phyloP scores from a whole-genome alignment of 805 yeast species.

The Nakazawaea anatomiae region DNA sequence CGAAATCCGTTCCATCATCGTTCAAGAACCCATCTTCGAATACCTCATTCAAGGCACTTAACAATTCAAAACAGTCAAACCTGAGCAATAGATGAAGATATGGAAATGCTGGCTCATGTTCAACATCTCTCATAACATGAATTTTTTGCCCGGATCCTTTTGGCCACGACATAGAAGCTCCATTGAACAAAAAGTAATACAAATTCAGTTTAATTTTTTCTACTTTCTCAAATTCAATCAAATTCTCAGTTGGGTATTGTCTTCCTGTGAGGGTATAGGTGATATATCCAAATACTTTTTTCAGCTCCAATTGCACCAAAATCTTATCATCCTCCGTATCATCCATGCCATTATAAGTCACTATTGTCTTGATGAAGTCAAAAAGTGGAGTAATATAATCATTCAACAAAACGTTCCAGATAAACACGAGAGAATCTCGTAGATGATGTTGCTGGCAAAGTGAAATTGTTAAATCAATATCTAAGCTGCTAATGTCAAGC shows the following conservation, averaged over 20 bases:
- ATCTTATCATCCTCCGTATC: conserved; percentile 12
- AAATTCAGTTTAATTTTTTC: conserved; percentile 42
- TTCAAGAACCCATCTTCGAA: conserved; percentile 77
- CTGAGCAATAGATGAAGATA: conserved; percentile 55
- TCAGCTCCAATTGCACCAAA: conserved; percentile 4
- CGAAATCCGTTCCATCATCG: conserved; percentile 36
- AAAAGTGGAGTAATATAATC: conserved; percentile 71
- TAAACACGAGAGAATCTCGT: conserved; percentile 57
- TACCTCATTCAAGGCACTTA: conserved; percentile 70
- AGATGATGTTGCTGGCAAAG: conserved; percentile 53
- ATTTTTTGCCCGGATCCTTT: conserved; percentile 22
- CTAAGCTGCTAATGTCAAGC: conserved; percentile 62
- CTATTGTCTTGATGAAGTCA: conserved; percentile 39
- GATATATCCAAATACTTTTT: conserved; percentile 49
- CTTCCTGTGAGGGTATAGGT: conserved; percentile 70
- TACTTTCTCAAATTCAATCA: conserved; percentile 29
- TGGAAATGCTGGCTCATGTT: conserved; percentile 56
- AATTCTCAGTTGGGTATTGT: conserved; percentile 68
- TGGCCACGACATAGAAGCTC: conserved; percentile 44
- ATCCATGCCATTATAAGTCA: conserved; percentile 10
- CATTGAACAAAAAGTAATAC: conserved; percentile 56
- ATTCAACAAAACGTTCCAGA: conserved; percentile 63
- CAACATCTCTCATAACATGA: conserved; percentile 25
- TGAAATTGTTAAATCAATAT: conserved; percentile 68
- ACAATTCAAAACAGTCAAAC: conserved; percentile 50